Evolutionary conservation across 768 basidiomycete genomes (phyloP).

Genomic region (Phylloporus rhodoxanthus): DNA sequence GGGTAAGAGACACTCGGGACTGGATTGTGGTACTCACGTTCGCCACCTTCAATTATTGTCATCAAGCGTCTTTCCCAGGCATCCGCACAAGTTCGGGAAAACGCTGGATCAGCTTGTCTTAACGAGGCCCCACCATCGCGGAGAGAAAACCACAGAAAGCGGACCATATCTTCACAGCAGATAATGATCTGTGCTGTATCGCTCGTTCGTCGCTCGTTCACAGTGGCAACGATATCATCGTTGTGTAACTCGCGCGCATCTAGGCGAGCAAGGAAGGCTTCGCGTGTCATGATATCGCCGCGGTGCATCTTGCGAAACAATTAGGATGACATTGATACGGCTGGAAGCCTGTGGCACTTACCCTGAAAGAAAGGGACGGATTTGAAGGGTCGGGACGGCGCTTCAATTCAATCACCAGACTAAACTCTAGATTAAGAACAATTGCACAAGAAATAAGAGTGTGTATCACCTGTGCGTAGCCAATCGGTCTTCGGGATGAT

Average conservation of each 20-base stretch:
- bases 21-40: conserved; percentile 14
- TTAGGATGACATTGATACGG: neutral
- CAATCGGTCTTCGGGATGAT: conserved; percentile 20
- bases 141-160: conserved; percentile 29
- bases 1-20: neutral
- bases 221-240: conserved; percentile 17
- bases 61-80: conserved; percentile 16
- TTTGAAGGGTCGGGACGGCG: conserved; percentile 15
- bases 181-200: conserved; percentile 27
- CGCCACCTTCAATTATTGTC: conserved; percentile 13
- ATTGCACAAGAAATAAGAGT: neutral
- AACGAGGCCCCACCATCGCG: conserved; percentile 22
- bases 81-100: conserved; percentile 17
- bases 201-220: conserved; percentile 18
- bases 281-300: conserved; percentile 21
- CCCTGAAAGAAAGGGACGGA: conserved; percentile 18
- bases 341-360: neutral
- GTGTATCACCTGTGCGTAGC: conserved; percentile 21
- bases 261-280: conserved; percentile 14
- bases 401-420: conserved; percentile 20
- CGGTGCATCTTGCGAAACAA: conserved; percentile 17
- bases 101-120: conserved; percentile 9
- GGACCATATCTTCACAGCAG: conserved; percentile 17
- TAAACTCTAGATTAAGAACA: conserved; percentile 1
- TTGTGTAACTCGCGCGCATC: conserved; percentile 6